A percentile compares a stretch with the other conserved stretches of the same genome.
phyloP scores from a whole-genome alignment of 2,329 filamentous ascomycete genomes.

The Aspergillus fijiensis region DNA sequence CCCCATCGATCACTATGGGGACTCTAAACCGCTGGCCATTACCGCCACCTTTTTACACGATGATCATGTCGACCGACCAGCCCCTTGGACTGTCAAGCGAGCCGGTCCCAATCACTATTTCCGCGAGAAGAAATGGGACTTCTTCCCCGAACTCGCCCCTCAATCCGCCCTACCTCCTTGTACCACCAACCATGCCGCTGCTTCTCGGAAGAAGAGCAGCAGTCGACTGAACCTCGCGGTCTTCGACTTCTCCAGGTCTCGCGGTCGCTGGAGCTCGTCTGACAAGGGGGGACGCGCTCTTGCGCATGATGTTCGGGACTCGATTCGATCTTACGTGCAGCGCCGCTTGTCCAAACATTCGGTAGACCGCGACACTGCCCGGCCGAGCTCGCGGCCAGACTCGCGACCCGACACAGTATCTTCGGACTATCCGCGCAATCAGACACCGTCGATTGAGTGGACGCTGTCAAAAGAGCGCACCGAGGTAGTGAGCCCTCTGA shows the following conservation, averaged over 20 bases:
- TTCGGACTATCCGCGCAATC: conserved; percentile 10
- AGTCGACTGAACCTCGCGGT: conserved; percentile 21
- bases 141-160: conserved; percentile 40
- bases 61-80: conserved; percentile 26
- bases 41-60: conserved; percentile 18
- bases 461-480: conserved; percentile 16
- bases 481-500: conserved; percentile 7
- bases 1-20: conserved; percentile 11
- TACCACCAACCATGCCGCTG: conserved; percentile 16
- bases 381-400: conserved; percentile 12
- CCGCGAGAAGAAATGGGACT: conserved; percentile 44
- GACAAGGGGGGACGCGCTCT: conserved; percentile 23
- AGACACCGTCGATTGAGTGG: conserved; percentile 8
- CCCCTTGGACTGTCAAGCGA: conserved; percentile 22
- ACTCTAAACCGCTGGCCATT: conserved; percentile 11
- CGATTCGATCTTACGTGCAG: conserved; percentile 37
- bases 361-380: conserved; percentile 19
- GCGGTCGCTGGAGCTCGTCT: conserved; percentile 25
- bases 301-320: conserved; percentile 32
- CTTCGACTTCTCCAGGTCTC: conserved; percentile 23
- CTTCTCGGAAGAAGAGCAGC: conserved; percentile 22
- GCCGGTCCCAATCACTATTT: conserved; percentile 38
- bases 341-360: conserved; percentile 30
- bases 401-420: conserved; percentile 16
- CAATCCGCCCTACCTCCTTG: conserved; percentile 25